Evolutionary conservation across 2,329 filamentous ascomycete genomes (phyloP), one percentile per base, ranked within the genome.

Genomic region (Zymoseptoria brevis): DNA sequence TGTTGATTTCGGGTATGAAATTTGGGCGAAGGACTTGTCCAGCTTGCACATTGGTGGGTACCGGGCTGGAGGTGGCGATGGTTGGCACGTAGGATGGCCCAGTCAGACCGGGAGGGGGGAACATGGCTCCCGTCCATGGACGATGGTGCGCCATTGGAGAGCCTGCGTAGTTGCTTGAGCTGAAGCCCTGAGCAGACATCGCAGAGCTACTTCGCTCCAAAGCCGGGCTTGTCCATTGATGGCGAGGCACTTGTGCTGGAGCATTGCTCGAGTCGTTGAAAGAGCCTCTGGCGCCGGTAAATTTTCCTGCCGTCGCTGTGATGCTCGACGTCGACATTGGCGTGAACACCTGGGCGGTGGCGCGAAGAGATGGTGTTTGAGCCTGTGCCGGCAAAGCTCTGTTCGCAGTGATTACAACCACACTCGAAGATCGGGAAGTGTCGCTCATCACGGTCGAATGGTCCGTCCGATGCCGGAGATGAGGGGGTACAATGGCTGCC

Each of bases 281-380:
- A 41, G 35, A 11, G 16, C 35, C 35, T 41, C 35, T 41, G 35
- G 13, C 8, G 35, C 35, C 35, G 13, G 35, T 45, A 9, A 45
- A 45, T n/a, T 45, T 45, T 13, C 35, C 35, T 45, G 35, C 35
- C 7, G 13, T 45, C 35, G 13, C 35, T 45, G 35, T 45, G 35
- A 45, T n/a, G 35, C 35, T 45, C 13, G 35, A 50, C 19, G 19
- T 60, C 56, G 53, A 58, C 24, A 65, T 62, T 13, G 68, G 68
- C 55, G 35, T 65, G 62, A 70, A 70, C 29, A 66, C 60, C 48
- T 59, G 50, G 7, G 67, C 68, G 22, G 66, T 68, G 9, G 67
- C 66, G 57, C 68, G 60, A 3, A 70, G 60, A 6, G 65, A 64
- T 19, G 56, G 63, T 13, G 51, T 9, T 21, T 54, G 58, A 19